These are phyloP conservation scores for Scheffersomyces insectosa DNA, from an alignment of 1,139 yeast genomes.

Conservation along the genomic window DNA sequence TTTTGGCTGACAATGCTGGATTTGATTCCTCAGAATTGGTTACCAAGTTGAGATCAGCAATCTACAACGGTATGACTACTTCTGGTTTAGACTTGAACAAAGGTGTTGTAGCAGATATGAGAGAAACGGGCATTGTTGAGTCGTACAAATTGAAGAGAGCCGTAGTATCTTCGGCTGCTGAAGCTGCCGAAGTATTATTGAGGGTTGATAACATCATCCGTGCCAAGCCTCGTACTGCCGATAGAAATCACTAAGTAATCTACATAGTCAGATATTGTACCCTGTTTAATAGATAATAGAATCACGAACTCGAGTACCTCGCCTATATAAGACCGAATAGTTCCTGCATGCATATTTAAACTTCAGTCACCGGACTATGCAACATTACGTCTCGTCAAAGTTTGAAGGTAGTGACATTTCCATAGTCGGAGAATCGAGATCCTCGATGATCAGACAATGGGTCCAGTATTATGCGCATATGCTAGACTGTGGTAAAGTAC, in stretches of 20 bases:
- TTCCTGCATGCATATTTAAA: no score
- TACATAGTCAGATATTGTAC: no score
- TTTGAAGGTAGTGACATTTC: no score
- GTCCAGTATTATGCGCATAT: no score
- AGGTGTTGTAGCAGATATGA: constrained; percentile 90
- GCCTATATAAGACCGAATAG: no score
- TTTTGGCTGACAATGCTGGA: constrained; percentile 96
- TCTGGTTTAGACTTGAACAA: constrained; percentile 85
- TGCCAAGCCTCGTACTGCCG: constrained; percentile 97
- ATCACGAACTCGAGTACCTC: no score
- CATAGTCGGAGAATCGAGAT: no score
- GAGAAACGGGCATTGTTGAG: constrained; percentile 90
- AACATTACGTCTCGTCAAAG: no score
- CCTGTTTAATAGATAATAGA: no score
- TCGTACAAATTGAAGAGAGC: constrained; percentile 89
- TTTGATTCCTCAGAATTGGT: constrained; percentile 92
- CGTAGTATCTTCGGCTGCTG: constrained; percentile 94
- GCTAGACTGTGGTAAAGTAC: no score
- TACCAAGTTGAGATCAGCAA: constrained; percentile 86
- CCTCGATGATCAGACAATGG: no score
- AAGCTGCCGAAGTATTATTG: constrained; percentile 93
- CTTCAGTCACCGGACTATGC: no score
- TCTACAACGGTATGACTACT: constrained; percentile 89
- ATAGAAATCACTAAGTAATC: constrained; percentile 53
- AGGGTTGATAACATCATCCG: constrained; percentile 95